Evolutionary conservation across 2,329 filamentous ascomycete species (phyloP).

Genomic region (Fusarium neocosmosporiellum): DNA sequence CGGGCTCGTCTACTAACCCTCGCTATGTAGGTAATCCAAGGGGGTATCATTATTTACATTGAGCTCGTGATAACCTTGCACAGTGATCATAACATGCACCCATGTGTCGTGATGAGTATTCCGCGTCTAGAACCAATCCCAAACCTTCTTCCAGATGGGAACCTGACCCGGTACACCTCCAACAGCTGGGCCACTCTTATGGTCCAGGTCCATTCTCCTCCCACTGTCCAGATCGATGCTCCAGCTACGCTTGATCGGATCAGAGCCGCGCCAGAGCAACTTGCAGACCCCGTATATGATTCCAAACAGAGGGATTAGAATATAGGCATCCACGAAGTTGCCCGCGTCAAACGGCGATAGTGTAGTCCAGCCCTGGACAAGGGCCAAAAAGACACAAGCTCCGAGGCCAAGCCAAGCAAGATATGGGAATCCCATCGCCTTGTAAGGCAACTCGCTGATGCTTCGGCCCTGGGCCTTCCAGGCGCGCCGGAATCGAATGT

Average conservation of each 20-base stretch:
- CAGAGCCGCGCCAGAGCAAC: constrained; percentile 60
- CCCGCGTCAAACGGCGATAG: constrained; percentile 68
- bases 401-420: constrained; percentile 69
- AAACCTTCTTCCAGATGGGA: constrained; percentile 58
- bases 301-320: constrained; percentile 68
- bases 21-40: neutral
- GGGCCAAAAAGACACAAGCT: constrained; percentile 68
- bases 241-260: constrained; percentile 59
- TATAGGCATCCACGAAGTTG: constrained; percentile 72
- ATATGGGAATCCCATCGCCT: constrained; percentile 65
- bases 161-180: constrained; percentile 42
- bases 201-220: constrained; percentile 65
- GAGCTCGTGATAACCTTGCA: neutral
- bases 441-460: constrained; percentile 65
- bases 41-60: neutral
- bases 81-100: neutral
- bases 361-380: constrained; percentile 72
- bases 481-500: constrained; percentile 76
- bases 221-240: constrained; percentile 69
- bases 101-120: neutral
- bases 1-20: neutral
- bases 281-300: constrained; percentile 69
- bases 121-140: constrained; percentile 54
- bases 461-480: constrained; percentile 69
- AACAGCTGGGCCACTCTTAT: constrained; percentile 49